Evolutionary conservation across 2,329 filamentous ascomycete species (phyloP).

Genomic region (Paraconiothyrium brasiliense): DNA sequence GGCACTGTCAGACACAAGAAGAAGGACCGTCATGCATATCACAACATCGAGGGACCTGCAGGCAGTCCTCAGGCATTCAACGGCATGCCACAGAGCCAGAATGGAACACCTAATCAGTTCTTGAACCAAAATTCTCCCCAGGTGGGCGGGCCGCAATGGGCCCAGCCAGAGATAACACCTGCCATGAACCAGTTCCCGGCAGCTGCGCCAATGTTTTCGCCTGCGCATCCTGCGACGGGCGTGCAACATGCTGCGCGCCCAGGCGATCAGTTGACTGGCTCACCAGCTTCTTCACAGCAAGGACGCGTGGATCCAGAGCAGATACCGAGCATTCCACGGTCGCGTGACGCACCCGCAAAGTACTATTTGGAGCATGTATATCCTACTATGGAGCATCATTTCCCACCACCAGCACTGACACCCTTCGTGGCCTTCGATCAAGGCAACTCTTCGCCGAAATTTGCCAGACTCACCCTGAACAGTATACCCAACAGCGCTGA

Average conservation of each 20-base stretch:
- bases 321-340: constrained; percentile 87
- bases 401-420: constrained; percentile 86
- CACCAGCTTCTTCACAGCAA: constrained; percentile 68
- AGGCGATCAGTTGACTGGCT: constrained; percentile 38
- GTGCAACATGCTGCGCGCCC: constrained; percentile 50
- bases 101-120: constrained; percentile 66
- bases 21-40: constrained; percentile 94
- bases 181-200: constrained; percentile 70
- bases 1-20: constrained; percentile 72
- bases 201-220: constrained; percentile 63
- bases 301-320: constrained; percentile 88
- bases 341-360: constrained; percentile 82
- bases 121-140: constrained; percentile 58
- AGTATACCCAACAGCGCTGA: constrained; percentile 88
- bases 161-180: constrained; percentile 54
- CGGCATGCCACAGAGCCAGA: constrained; percentile 69
- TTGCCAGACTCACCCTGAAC: constrained; percentile 89
- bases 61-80: constrained; percentile 75
- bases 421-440: constrained; percentile 96
- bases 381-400: constrained; percentile 92
- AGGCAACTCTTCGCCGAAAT: constrained; percentile 95
- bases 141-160: constrained; percentile 50
- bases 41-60: constrained; percentile 78
- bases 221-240: constrained; percentile 45
- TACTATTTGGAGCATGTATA: constrained; percentile 90